These are phyloP conservation scores for Yamadazyma mexicana DNA, from an alignment of 1,139 yeast genomes.

Conservation along the genomic window DNA sequence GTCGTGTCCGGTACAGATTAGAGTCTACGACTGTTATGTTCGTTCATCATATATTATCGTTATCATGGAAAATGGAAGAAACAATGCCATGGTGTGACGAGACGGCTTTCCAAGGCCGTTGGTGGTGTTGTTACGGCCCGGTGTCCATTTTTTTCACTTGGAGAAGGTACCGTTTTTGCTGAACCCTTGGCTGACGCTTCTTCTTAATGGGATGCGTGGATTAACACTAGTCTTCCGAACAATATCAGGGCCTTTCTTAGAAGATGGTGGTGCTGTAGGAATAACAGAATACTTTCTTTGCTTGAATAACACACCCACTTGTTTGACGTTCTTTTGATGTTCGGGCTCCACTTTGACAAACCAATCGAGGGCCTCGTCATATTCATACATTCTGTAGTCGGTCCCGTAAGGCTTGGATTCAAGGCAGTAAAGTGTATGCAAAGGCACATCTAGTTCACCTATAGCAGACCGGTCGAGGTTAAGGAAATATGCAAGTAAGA, in stretches of 20 bases:
- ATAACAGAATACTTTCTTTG: constrained; percentile 71
- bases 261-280: constrained; percentile 69
- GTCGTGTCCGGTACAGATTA: not conserved
- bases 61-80: no score
- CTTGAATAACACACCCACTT: constrained; percentile 64
- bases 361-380: constrained; percentile 76
- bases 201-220: constrained; percentile 7
- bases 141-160: no score
- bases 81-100: no score
- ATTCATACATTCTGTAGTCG: constrained; percentile 86
- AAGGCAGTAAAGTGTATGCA: constrained; percentile 84
- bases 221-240: constrained; percentile 7
- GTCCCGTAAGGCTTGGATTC: constrained; percentile 96
- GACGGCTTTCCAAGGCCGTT: no score
- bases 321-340: constrained; percentile 57
- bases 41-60: not conserved
- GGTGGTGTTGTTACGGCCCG: no score
- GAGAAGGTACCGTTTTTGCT: constrained; percentile 1
- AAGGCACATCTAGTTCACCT: constrained; percentile 88
- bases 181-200: constrained; percentile 17
- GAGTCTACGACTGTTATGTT: not conserved
- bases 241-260: constrained; percentile 9
- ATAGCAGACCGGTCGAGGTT: constrained; percentile 80
- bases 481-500: constrained; percentile 83
- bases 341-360: constrained; percentile 74